Conservation (phyloP, 1,139 yeast species). For the Saccharomyces hybrid region DNA sequence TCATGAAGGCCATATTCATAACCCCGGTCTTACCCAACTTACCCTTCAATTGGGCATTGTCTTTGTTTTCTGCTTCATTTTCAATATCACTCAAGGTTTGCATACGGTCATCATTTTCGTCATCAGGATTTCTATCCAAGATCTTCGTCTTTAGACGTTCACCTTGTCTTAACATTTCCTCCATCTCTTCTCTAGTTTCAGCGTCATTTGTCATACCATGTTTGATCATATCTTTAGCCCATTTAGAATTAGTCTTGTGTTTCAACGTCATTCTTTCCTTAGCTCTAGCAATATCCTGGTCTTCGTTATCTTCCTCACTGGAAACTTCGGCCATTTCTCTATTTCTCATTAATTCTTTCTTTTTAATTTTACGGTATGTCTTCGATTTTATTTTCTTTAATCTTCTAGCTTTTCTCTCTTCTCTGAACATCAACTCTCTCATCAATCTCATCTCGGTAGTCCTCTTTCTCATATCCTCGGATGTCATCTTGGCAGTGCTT, state of each 20-base stretch:
- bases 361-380: constrained; percentile 75
- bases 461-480: constrained; percentile 71
- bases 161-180: constrained; percentile 87
- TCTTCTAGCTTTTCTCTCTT: constrained; percentile 83
- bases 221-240: constrained; percentile 89
- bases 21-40: constrained; percentile 72
- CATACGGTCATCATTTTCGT: constrained; percentile 35
- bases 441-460: constrained; percentile 78
- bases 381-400: constrained; percentile 92
- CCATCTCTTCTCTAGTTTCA: constrained; percentile 77
- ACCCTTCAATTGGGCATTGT: constrained; percentile 33
- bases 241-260: constrained; percentile 78
- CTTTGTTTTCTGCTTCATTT: constrained; percentile 35
- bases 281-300: constrained; percentile 67
- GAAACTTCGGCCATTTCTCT: constrained; percentile 61
- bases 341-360: constrained; percentile 72
- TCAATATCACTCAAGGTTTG: constrained; percentile 51
- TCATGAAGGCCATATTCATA: constrained; percentile 91
- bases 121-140: constrained; percentile 52
- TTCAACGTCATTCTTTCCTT: constrained; percentile 86
- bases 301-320: constrained; percentile 47
- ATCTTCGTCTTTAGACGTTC: constrained; percentile 70
- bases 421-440: constrained; percentile 95
- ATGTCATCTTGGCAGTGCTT: constrained; percentile 71
- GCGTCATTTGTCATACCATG: constrained; percentile 87